Conservation (phyloP, 164 flowering plant species). For the Sextonia rubra region DNA sequence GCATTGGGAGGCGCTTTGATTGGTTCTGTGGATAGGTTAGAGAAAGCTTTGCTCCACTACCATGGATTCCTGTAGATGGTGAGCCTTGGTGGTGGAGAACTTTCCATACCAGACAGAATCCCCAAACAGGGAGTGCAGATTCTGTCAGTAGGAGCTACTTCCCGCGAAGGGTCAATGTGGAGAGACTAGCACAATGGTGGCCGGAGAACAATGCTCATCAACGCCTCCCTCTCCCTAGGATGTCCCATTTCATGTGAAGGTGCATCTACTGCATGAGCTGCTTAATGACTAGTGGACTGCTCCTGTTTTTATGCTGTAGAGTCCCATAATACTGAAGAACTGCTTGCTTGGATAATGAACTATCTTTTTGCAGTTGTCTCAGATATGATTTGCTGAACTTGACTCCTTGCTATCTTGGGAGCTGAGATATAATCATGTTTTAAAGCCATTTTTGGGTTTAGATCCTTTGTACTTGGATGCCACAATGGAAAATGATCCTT, state of each 20-base stretch:
- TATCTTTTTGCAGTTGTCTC: slow-evolving; percentile 5
- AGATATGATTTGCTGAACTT: slow-evolving; percentile 3
- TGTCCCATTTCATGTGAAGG: slow-evolving; percentile 16
- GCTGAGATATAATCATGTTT: background rate
- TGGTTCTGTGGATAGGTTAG: slow-evolving; percentile 13
- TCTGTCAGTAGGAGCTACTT: slow-evolving; percentile 11
- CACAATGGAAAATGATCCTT: too few species aligned
- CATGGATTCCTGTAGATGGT: slow-evolving; percentile 15
- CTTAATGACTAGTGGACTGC: background rate
- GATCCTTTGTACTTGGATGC: too few species aligned
- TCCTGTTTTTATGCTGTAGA: slow-evolving; percentile 3
- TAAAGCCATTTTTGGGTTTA: too few species aligned
- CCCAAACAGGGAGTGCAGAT: slow-evolving; percentile 9
- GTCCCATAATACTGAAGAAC: slow-evolving; percentile 8
- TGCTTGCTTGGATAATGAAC: slow-evolving; percentile 12
- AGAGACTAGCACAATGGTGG: slow-evolving; percentile 12
- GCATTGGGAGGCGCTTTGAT: slow-evolving; percentile 11
- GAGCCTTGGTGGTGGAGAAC: slow-evolving; percentile 17
- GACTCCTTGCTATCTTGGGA: background rate
- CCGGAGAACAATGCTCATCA: slow-evolving; percentile 11
- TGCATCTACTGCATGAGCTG: background rate
- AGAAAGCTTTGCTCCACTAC: slow-evolving; percentile 16
- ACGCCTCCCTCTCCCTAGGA: slow-evolving; percentile 8
- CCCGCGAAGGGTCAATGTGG: slow-evolving; percentile 1
- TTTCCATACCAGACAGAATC: slow-evolving; percentile 11